Evolutionary conservation across 1,284 basidiomycete species (phyloP), one percentile per base, ranked within the genome.

Genomic region (Ustilago loliicola): DNA sequence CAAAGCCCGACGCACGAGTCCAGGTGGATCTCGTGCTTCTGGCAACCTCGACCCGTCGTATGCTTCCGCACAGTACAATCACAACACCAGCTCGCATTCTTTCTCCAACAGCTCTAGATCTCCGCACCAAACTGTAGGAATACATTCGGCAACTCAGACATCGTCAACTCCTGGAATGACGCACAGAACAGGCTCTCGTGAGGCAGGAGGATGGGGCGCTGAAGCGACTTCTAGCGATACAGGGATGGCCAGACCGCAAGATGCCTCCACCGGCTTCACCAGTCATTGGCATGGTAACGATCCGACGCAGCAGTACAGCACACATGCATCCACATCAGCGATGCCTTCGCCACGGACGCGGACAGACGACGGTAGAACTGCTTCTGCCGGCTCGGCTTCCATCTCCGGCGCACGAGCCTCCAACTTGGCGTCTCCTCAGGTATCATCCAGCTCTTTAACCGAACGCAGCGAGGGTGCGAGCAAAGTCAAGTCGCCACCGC

Each of bases 21-120:
- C 76, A 3, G 76, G 76, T 42, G 76, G 71, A 48, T 78, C 76
- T 17, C 63, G 76, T 11, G 72, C 76, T 8, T 74, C 76, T 15
- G 70, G 66, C 36, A 42, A 70, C 38, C 42, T 68, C 3, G 34
- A 66, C 13, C 30, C 71, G 1, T 61, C 55, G 47, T 45, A 36
- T 19, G n/a, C 30, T 17, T 38, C 48, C 1, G 11, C 59, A 7
- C 54, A 59, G 32, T 52, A 54, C 52, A 42, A 50, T 32, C 13
- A 67, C 15, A 30, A n/a, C n/a, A 32, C 25, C 19, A 25, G 30
- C 47, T 40, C 58, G 25, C 40, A 64, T 19, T 17, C 66, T 2
- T 38, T 30, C 29, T 29, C 64, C 21, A 27, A 23, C 23, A 13
- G 23, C 34, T 64, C 63, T 7, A 53, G 58, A 50, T 63, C 53